Evolutionary conservation across 768 basidiomycete genomes (phyloP).

Genomic region (Suillus fuscotomentosus): DNA sequence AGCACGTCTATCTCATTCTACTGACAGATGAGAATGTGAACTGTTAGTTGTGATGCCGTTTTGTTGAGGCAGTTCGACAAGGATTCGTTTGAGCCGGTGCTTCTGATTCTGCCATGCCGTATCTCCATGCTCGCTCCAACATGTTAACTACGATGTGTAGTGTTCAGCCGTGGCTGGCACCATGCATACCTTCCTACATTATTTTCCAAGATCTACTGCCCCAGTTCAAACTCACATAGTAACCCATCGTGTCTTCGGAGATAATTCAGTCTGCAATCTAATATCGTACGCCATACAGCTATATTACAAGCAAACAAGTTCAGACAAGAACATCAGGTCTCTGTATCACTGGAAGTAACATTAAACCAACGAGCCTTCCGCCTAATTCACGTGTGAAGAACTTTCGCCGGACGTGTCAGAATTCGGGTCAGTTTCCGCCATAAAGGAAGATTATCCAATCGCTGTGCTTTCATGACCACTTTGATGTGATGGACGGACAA

Average conservation of each 20-base stretch:
- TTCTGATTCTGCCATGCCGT: not conserved
- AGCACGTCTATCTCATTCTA: not conserved
- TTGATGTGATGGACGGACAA: not conserved
- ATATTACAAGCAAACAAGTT: not conserved
- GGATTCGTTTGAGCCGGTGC: not conserved
- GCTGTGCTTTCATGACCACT: not conserved
- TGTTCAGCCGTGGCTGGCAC: too few species aligned
- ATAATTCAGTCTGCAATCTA: not conserved
- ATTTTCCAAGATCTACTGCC: too few species aligned
- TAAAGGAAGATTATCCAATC: not conserved
- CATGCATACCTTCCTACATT: not conserved
- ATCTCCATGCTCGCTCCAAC: too few species aligned
- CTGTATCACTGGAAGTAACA: not conserved
- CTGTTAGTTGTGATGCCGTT: not conserved
- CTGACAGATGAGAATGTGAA: not conserved
- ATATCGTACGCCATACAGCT: not conserved
- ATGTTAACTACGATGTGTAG: too few species aligned
- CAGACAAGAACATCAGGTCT: not conserved
- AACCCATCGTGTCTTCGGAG: not conserved
- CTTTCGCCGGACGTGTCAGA: not conserved
- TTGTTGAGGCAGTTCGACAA: not conserved
- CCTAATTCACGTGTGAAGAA: not conserved
- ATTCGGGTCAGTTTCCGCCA: not conserved
- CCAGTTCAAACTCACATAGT: not conserved
- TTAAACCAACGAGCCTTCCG: not conserved